These are phyloP conservation scores for Cryptomeria japonica DNA, from an alignment of 75 land plant species.

Conservation along the genomic window DNA sequence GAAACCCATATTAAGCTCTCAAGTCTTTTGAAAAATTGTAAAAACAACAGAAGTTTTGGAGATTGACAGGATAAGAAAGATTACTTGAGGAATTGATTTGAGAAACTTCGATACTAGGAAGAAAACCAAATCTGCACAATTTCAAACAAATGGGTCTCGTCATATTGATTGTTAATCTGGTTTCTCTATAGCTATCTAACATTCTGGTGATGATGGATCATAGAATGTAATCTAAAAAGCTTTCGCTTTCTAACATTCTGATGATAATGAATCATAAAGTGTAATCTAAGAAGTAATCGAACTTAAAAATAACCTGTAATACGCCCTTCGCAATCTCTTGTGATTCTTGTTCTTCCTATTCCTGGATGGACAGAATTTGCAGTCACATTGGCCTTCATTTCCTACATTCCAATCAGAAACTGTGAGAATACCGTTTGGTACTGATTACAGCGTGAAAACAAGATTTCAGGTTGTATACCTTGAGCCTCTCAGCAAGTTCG, in stretches of 20 bases:
- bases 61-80: not conserved
- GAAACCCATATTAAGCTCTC: too few species aligned
- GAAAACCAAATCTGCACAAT: constrained; percentile 52
- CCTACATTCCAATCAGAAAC: constrained; percentile 25
- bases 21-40: too few species aligned
- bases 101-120: constrained; percentile 63
- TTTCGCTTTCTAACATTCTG: too few species aligned
- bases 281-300: too few species aligned
- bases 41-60: too few species aligned
- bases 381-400: constrained; percentile 67
- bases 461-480: constrained; percentile 33
- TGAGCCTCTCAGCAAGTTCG: constrained; percentile 58
- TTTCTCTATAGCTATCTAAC: too few species aligned
- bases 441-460: constrained; percentile 26
- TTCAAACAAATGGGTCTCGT: not conserved
- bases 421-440: constrained; percentile 4
- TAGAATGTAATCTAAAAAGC: too few species aligned
- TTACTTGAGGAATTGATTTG: constrained; percentile 73
- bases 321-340: constrained; percentile 60
- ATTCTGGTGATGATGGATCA: too few species aligned
- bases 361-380: constrained; percentile 94
- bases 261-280: too few species aligned
- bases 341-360: constrained; percentile 65
- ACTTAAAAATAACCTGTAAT: constrained; percentile 53
- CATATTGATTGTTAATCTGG: not conserved